Evolutionary conservation across 768 basidiomycete genomes (phyloP).

Genomic region (Dacryopinax primogenitus): DNA sequence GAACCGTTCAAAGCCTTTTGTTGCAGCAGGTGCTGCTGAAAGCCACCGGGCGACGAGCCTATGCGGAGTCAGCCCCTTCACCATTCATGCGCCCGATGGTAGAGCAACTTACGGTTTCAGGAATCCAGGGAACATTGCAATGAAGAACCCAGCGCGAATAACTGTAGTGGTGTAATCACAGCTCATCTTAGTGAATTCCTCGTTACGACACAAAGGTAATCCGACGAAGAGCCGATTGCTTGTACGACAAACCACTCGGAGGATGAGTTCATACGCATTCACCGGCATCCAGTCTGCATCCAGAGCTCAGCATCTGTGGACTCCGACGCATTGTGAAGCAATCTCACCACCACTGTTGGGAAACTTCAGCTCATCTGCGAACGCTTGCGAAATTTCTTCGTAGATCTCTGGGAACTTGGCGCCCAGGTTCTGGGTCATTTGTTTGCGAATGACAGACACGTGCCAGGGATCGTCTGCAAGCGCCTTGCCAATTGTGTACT

Average conservation of each 20-base stretch:
- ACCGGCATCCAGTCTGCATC: slow-evolving; percentile 1
- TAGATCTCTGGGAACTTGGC: not conserved
- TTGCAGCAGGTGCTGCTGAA: not conserved
- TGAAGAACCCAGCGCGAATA: not conserved
- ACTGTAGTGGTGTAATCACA: not conserved
- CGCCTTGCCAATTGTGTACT: not conserved
- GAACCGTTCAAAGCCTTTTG: not conserved
- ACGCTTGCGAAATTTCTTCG: slow-evolving; percentile 10
- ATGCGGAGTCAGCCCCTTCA: slow-evolving; percentile 9
- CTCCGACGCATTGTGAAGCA: not conserved
- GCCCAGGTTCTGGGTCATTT: slow-evolving; percentile 11
- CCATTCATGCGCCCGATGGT: not conserved
- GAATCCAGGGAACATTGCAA: slow-evolving; percentile 9
- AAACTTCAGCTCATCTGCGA: not conserved
- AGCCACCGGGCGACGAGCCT: not conserved
- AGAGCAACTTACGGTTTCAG: slow-evolving; percentile 11
- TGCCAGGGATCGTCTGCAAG: slow-evolving; percentile 9
- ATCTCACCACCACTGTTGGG: not conserved
- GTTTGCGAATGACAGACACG: not conserved
- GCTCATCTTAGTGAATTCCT: slow-evolving; percentile 11
- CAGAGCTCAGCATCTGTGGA: not conserved
- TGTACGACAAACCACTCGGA: slow-evolving; percentile 11
- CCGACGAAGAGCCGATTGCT: slow-evolving; percentile 14
- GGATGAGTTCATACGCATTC: not conserved
- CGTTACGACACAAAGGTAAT: slow-evolving; percentile 12